Conservation (phyloP, 257 asterid species). For the Przewalskia tangutica region DNA sequence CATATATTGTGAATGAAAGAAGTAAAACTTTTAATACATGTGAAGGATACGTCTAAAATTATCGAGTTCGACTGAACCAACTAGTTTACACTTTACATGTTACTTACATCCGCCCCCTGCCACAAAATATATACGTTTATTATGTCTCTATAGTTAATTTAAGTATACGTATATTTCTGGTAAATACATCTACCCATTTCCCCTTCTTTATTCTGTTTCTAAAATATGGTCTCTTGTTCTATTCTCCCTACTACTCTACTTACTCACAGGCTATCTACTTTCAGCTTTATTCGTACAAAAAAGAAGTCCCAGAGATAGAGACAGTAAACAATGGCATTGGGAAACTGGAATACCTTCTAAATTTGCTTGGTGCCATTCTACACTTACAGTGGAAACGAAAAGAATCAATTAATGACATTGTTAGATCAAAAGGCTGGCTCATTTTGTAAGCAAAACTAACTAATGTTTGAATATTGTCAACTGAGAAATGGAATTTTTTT, state of each 20-base stretch:
- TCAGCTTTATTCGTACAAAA: slow-evolving; percentile 2
- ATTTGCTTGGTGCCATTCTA: neutral
- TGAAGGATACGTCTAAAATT: too few species aligned
- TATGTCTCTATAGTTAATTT: slow-evolving; percentile 9
- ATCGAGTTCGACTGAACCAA: too few species aligned
- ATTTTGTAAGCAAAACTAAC: neutral
- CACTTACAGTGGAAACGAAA: too few species aligned
- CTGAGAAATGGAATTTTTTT: too few species aligned
- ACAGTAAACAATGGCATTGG: slow-evolving; percentile 4
- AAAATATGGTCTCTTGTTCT: slow-evolving; percentile 2
- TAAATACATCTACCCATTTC: slow-evolving; percentile 5
- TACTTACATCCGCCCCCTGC: too few species aligned
- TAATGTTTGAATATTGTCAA: neutral
- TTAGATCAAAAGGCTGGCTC: neutral
- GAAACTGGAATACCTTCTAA: slow-evolving; percentile 1
- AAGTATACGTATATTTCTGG: slow-evolving; percentile 9
- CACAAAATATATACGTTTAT: neutral
- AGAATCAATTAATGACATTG: neutral
- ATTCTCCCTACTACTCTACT: neutral
- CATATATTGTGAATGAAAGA: too few species aligned
- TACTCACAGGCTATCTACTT: neutral
- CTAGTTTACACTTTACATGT: too few species aligned
- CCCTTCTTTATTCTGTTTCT: neutral
- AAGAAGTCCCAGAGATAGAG: neutral
- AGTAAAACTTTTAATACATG: too few species aligned